These are phyloP conservation scores for Aspergillus bombycis DNA, from an alignment of 2,329 filamentous ascomycete genomes.

Conservation along the genomic window DNA sequence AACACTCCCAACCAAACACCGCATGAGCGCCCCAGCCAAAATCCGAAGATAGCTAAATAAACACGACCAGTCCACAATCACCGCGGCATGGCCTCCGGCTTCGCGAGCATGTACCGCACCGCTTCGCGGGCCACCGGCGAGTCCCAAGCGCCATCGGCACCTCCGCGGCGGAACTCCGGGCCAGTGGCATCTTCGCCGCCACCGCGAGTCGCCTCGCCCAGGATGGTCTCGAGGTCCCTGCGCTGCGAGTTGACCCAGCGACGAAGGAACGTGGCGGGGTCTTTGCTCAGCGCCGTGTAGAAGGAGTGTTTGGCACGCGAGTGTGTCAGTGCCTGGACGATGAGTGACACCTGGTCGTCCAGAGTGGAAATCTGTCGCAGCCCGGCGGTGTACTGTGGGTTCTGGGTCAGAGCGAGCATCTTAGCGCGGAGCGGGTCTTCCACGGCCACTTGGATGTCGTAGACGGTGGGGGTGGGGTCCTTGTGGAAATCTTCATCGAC, in stretches of 20 bases:
- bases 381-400: constrained; percentile 69
- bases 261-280: constrained; percentile 81
- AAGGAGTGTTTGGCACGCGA: constrained; percentile 92
- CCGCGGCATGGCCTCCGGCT: constrained; percentile 41
- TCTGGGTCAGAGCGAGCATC: constrained; percentile 67
- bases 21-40: constrained; percentile 29
- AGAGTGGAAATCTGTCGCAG: constrained; percentile 75
- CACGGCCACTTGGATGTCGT: constrained; percentile 83
- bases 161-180: constrained; percentile 51
- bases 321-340: constrained; percentile 80
- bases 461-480: constrained; percentile 76
- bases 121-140: constrained; percentile 64
- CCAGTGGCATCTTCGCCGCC: constrained; percentile 58
- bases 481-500: constrained; percentile 83
- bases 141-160: constrained; percentile 65
- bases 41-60: constrained; percentile 1
- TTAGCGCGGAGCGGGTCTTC: constrained; percentile 77
- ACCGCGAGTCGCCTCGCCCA: constrained; percentile 73
- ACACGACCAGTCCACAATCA: constrained; percentile 3
- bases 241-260: constrained; percentile 92
- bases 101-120: constrained; percentile 63
- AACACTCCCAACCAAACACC: constrained; percentile 22
- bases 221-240: constrained; percentile 82
- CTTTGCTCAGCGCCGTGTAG: constrained; percentile 74
- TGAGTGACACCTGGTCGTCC: constrained; percentile 82